Conservation (phyloP, 768 basidiomycete genomes). For the Trametes gibbosa region DNA sequence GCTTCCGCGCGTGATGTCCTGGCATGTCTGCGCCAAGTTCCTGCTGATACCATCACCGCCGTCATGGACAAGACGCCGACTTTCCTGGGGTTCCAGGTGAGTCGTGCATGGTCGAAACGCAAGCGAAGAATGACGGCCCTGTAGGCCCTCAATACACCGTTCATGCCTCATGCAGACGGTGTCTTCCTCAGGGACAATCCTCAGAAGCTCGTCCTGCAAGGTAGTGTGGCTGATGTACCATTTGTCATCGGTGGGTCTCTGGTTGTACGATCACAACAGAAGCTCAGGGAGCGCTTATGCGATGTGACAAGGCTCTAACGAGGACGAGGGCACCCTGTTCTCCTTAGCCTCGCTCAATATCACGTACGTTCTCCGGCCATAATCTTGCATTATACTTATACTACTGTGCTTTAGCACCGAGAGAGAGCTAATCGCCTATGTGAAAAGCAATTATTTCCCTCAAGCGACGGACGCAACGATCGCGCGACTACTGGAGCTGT, state of each 20-base stretch:
- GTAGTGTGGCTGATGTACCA: slow-evolving; percentile 45
- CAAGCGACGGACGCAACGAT: slow-evolving; percentile 18
- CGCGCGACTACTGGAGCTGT: slow-evolving; percentile 22
- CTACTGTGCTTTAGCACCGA: slow-evolving; percentile 16
- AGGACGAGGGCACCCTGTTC: slow-evolving; percentile 39
- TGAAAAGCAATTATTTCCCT: slow-evolving; percentile 25
- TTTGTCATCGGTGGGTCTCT: slow-evolving; percentile 38
- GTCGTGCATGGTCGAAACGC: not conserved
- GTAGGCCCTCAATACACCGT: not conserved
- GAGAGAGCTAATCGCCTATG: slow-evolving; percentile 12
- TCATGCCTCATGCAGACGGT: not conserved
- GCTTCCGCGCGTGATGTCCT: slow-evolving; percentile 33
- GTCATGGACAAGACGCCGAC: slow-evolving; percentile 34
- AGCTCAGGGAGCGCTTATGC: not conserved
- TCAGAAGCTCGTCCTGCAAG: slow-evolving; percentile 38
- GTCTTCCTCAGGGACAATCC: slow-evolving; percentile 35
- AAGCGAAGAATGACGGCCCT: not conserved
- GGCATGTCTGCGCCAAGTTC: slow-evolving; percentile 39
- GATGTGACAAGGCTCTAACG: not conserved
- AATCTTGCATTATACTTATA: not conserved
- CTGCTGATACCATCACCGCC: slow-evolving; percentile 28
- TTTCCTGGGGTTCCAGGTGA: slow-evolving; percentile 10
- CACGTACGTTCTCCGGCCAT: slow-evolving; percentile 21
- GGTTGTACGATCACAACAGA: not conserved
- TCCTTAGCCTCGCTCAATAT: slow-evolving; percentile 27